Percentiles rank a stretch among this genome's conserved stretches.
phyloP scores from a whole-genome alignment of 257 asterid species.

The Mitragyna speciosa region DNA sequence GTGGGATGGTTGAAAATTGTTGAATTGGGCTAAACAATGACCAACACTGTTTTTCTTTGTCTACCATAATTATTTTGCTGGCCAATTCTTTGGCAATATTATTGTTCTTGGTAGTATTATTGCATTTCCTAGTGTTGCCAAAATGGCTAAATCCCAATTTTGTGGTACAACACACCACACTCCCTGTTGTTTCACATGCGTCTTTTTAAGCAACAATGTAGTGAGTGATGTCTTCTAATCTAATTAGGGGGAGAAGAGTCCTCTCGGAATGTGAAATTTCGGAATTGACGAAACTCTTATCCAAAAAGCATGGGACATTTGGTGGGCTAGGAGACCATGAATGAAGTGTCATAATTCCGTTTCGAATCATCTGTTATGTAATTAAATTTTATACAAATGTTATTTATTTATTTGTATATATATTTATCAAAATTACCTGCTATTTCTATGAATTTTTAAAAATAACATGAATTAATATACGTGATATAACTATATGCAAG shows the following conservation, averaged over 20 bases:
- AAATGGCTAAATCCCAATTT: conserved; percentile 11
- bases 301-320: conserved; percentile 11
- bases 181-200: conserved; percentile 23
- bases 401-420: too few relatives aligned
- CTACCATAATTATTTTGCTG: conserved; percentile 27
- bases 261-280: not conserved
- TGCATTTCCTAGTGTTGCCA: not conserved
- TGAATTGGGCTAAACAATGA: conserved; percentile 18
- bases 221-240: conserved; percentile 1
- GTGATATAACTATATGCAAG: too few relatives aligned
- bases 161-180: conserved; percentile 10
- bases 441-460: too few relatives aligned
- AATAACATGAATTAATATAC: too few relatives aligned
- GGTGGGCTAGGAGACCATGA: conserved; percentile 12
- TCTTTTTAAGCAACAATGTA: not conserved
- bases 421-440: too few relatives aligned
- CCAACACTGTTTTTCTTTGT: conserved; percentile 15
- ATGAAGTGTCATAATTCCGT: conserved; percentile 1
- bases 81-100: conserved; percentile 4
- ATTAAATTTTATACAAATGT: too few relatives aligned
- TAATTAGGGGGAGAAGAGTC: not conserved
- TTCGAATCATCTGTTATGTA: too few relatives aligned
- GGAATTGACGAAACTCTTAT: conserved; percentile 11
- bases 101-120: not conserved
- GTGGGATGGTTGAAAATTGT: conserved; percentile 26